Conservation (phyloP, 129 eudicot genomes). For the Silybum marianum region DNA sequence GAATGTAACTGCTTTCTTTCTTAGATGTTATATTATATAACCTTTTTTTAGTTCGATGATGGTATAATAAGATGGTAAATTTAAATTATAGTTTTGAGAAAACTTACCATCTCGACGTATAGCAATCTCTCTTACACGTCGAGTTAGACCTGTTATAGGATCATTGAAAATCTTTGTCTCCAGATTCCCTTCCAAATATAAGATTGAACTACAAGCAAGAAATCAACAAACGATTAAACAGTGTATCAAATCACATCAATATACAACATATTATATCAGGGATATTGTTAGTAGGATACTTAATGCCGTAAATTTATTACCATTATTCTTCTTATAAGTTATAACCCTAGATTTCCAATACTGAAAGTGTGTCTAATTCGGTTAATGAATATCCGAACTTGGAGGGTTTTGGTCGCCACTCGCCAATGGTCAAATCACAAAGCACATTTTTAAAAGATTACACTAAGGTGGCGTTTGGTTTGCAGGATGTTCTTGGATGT, state of each 20-base stretch:
- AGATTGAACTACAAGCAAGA: conserved; percentile 48
- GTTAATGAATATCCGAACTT: neutral
- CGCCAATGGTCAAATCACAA: neutral
- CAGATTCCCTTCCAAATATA: conserved; percentile 92
- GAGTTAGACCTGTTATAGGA: conserved; percentile 83
- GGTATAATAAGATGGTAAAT: neutral
- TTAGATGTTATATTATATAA: neutral
- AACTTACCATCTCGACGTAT: conserved; percentile 68
- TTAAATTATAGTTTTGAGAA: neutral
- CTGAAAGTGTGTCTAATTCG: neutral
- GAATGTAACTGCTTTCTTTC: neutral
- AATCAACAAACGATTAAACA: neutral
- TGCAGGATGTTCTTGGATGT: no score
- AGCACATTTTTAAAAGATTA: neutral
- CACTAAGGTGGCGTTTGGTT: neutral
- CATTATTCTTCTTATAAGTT: neutral
- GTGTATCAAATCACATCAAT: neutral
- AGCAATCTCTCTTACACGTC: conserved; percentile 88
- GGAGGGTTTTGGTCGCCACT: neutral
- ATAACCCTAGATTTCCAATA: neutral
- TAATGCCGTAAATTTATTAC: neutral
- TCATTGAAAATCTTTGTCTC: conserved; percentile 86
- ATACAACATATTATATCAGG: neutral
- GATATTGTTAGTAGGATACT: neutral
- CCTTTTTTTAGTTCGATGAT: neutral